A percentile compares a stretch with the other conserved stretches of the same genome.
Conservation (phyloP, 2,329 filamentous ascomycete genomes). For the Colletotrichum melonis region DNA sequence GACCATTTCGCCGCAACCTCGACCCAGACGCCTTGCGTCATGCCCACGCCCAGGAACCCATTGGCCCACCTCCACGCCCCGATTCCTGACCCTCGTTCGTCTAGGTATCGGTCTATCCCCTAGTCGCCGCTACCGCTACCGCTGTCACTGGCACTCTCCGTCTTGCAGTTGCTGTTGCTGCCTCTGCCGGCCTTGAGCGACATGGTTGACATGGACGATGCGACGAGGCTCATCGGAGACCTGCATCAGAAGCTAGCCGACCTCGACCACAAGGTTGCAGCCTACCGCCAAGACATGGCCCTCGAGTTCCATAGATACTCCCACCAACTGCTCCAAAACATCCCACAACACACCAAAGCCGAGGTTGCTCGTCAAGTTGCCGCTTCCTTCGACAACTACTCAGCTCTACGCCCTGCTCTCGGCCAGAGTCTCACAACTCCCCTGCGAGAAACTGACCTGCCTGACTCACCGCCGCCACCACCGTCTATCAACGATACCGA, state of each 20-base stretch:
- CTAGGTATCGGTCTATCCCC: constrained; percentile 8
- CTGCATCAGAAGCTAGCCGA: constrained; percentile 65
- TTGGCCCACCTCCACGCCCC: constrained; percentile 32
- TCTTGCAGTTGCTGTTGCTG: background rate
- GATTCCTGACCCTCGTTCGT: constrained; percentile 24
- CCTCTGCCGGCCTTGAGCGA: constrained; percentile 15
- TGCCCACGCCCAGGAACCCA: constrained; percentile 34
- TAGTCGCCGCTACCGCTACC: constrained; percentile 26
- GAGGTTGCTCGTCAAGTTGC: constrained; percentile 60
- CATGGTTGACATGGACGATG: constrained; percentile 55
- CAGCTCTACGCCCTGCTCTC: constrained; percentile 55
- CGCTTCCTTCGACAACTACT: constrained; percentile 56
- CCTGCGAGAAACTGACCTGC: constrained; percentile 33
- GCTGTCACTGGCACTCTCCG: constrained; percentile 13
- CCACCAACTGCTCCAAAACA: constrained; percentile 59
- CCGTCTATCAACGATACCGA: constrained; percentile 38
- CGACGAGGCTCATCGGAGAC: constrained; percentile 60
- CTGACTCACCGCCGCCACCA: constrained; percentile 49
- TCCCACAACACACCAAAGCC: constrained; percentile 58
- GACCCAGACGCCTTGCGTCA: constrained; percentile 33
- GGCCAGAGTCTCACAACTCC: constrained; percentile 1
- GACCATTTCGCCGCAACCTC: constrained; percentile 32
- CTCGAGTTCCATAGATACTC: constrained; percentile 68
- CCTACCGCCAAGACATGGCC: constrained; percentile 68
- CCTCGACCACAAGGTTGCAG: constrained; percentile 67